phyloP scores from a whole-genome alignment of 2,329 filamentous ascomycete species.

The Diaporthe velutina region DNA sequence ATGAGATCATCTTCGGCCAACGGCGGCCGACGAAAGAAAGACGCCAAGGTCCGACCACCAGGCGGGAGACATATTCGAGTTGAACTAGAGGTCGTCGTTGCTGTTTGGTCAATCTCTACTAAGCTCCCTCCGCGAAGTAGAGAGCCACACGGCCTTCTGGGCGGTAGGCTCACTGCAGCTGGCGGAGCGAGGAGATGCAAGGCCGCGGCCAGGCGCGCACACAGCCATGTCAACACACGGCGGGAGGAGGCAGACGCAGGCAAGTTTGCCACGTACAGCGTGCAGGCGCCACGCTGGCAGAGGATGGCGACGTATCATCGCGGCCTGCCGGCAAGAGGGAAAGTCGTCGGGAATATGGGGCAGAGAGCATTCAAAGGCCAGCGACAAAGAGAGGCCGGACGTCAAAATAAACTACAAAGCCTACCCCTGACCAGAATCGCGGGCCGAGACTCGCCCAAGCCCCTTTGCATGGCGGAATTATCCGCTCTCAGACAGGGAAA shows the following conservation, averaged over 20 bases:
- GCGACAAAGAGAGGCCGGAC: not conserved
- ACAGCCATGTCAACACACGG: not conserved
- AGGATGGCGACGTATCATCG: not conserved
- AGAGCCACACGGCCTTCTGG: not conserved
- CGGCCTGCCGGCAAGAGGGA: not conserved
- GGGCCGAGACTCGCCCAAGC: constrained; percentile 24
- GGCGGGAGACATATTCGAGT: not conserved
- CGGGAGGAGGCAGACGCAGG: not conserved
- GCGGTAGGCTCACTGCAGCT: not conserved
- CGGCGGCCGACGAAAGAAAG: not conserved
- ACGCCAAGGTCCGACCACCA: not conserved
- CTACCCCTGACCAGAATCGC: constrained; percentile 25
- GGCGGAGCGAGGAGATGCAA: not conserved
- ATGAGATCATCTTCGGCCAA: not conserved
- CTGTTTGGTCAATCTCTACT: not conserved
- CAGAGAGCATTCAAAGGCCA: not conserved
- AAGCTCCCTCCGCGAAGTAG: not conserved
- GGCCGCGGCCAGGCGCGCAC: not conserved
- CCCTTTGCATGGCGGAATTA: constrained; percentile 8
- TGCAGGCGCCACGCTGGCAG: constrained; percentile 14
- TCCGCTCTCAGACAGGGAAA: constrained; percentile 18
- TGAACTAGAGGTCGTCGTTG: no score
- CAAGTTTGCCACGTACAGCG: not conserved
- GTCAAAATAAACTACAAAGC: constrained; percentile 25
- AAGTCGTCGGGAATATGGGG: not conserved